Evolutionary conservation across 805 yeast species (phyloP).

Genomic region (Cyberlindnera misumaiensis): DNA sequence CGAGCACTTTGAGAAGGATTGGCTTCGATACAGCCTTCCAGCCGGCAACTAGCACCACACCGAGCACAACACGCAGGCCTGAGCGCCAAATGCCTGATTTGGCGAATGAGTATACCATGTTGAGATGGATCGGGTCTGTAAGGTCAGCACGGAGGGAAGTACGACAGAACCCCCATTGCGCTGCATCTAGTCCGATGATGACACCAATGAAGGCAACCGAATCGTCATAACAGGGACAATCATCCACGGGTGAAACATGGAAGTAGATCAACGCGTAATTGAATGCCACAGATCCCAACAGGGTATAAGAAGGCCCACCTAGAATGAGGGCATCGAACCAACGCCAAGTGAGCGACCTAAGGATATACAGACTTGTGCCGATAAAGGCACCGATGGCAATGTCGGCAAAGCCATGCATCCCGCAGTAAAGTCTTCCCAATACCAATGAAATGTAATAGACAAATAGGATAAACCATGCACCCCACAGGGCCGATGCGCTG

Average conservation of each 20-base stretch:
- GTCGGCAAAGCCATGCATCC: constrained; percentile 94
- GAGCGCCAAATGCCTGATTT: constrained; percentile 37
- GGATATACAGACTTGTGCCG: constrained; percentile 49
- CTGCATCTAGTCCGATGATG: constrained; percentile 63
- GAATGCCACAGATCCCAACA: constrained; percentile 31
- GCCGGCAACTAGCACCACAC: constrained; percentile 50
- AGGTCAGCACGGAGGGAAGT: constrained; percentile 8
- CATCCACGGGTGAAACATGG: constrained; percentile 83
- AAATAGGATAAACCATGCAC: constrained; percentile 17
- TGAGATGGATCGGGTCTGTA: constrained; percentile 21
- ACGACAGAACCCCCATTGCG: constrained; percentile 23
- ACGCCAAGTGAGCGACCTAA: constrained; percentile 35
- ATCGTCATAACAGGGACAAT: constrained; percentile 95
- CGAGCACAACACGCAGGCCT: constrained; percentile 47
- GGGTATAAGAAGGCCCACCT: constrained; percentile 22
- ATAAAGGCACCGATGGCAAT: constrained; percentile 55
- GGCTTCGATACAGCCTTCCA: constrained; percentile 79
- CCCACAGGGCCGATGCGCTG: constrained; percentile 4
- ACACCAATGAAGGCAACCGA: constrained; percentile 91
- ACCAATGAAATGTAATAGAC: constrained; percentile 60
- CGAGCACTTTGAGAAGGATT: constrained; percentile 47
- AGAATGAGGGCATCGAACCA: constrained; percentile 42
- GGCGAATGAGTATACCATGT: constrained; percentile 36
- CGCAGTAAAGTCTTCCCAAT: constrained; percentile 84
- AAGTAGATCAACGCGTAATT: constrained; percentile 49